Base-by-base conservation (phyloP, 1,139 yeast genomes). In the Pichia sp. region DNA sequence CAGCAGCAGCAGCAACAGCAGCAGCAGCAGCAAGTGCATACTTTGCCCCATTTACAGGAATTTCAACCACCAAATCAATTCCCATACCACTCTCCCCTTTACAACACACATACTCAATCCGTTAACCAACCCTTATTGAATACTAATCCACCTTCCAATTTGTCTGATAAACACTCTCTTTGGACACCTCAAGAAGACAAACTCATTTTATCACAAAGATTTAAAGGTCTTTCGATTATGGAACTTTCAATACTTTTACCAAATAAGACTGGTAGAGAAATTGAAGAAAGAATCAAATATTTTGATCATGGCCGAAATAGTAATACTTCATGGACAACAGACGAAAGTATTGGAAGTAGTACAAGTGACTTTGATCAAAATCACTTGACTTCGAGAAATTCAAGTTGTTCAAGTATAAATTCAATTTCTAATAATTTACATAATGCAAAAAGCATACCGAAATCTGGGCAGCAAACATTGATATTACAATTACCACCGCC, bases 241-340 rank as follows among this genome's bases (percentile, higher is more conserved):
- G 95, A 86, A 59, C 66, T 86, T 35, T 74, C 84, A 10, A 78
- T 85, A 31, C 62, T 85, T 38, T 66, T 86, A 36, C 89, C 91
- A 5, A 76, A 74, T 46, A 71, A 86, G 47, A 71, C 91, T 1
- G 91, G 82, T 55, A 70, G 70, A n/a, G 93, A 84, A 51, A 84
- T 84, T 30, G 69, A 76, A 69, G 62, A 73, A 28, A 69, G 94
- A 46, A 72, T 82, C 18, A 74, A 69, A 42, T 67, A 73, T 42
- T 62, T 83, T 39, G 83, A 77, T 45, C 64, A 41, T 8, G 42
- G 39, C 28, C 45, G 48, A 25, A 22, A 52, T 8, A 49, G 52
- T 31, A 47, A 49, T 28, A 38, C 39, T 8, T 50, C 55, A 5
- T 34, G 47, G n/a, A 24, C 50, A 15, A 31, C 39, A 7, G 36